Percentiles rank a stretch among this genome's conserved stretches.
Conservation (phyloP, 805 yeast species). For the Saccharomycopsis fermentans region DNA sequence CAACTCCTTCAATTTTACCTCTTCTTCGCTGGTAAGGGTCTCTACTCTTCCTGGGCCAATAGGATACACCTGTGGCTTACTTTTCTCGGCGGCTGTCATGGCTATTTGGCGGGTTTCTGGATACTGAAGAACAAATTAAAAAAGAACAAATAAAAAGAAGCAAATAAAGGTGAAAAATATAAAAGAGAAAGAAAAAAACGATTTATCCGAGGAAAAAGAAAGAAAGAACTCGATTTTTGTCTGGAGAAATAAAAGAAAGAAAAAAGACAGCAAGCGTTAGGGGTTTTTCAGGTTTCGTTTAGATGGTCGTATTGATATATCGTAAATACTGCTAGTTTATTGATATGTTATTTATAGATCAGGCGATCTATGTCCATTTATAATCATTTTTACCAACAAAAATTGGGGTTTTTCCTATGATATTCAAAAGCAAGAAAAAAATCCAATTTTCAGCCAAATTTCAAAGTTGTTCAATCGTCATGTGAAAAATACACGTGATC, state of each 20-base stretch:
- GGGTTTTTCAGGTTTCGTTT: too few species aligned
- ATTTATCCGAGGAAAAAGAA: too few species aligned
- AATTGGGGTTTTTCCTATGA: conserved; percentile 16
- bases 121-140: too few species aligned
- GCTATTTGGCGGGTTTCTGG: not conserved
- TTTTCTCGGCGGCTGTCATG: not conserved
- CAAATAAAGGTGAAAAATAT: too few species aligned
- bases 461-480: not conserved
- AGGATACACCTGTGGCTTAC: not conserved
- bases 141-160: too few species aligned
- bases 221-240: too few species aligned
- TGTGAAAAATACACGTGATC: not conserved
- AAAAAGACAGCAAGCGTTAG: too few species aligned
- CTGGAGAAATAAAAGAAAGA: too few species aligned
- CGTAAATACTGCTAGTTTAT: too few species aligned
- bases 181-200: too few species aligned
- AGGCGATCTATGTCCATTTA: not conserved
- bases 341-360: conserved; percentile 6
- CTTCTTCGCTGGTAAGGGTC: conserved; percentile 46
- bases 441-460: not conserved
- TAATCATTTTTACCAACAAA: not conserved
- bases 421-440: too few species aligned
- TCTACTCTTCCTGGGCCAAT: conserved; percentile 34
- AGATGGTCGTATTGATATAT: too few species aligned
- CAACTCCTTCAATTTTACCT: conserved; percentile 51